Conservation (phyloP, 306 rosid species). For the Lathyrus sativus region DNA sequence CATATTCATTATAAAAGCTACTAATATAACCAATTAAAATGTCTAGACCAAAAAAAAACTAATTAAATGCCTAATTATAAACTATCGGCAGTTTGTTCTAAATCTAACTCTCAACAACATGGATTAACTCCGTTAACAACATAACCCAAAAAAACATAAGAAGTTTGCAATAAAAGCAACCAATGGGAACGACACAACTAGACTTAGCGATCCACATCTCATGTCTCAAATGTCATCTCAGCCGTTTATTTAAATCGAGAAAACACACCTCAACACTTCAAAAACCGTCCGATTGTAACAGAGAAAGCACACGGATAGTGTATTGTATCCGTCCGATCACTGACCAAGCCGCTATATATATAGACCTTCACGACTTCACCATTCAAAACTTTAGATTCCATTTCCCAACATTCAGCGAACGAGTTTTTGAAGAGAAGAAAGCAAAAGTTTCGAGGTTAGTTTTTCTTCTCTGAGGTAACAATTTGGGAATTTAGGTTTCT, state of each 20-base stretch:
- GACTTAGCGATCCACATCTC: constrained; percentile 17
- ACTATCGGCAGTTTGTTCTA: too few relatives aligned
- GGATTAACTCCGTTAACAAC: background rate
- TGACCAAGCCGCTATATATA: constrained; percentile 18
- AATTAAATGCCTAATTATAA: too few relatives aligned
- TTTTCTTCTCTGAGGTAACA: background rate
- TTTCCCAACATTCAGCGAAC: background rate
- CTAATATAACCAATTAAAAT: too few relatives aligned
- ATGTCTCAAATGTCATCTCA: background rate
- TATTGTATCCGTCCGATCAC: constrained; percentile 22
- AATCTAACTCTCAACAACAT: background rate
- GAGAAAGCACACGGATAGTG: constrained; percentile 34
- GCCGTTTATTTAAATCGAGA: background rate
- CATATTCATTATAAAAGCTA: too few relatives aligned
- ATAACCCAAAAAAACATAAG: background rate
- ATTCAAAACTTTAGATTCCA: background rate
- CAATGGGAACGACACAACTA: background rate
- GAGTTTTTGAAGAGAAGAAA: background rate
- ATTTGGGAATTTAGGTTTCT: constrained; percentile 21
- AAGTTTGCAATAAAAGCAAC: background rate
- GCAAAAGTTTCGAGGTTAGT: constrained; percentile 40
- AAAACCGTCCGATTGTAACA: background rate
- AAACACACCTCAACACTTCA: constrained; percentile 15
- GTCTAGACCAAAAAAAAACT: too few relatives aligned
- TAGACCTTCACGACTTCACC: background rate